Conservation (phyloP, 345 rosid genomes). For the Zanthoxylum bungeanum region DNA sequence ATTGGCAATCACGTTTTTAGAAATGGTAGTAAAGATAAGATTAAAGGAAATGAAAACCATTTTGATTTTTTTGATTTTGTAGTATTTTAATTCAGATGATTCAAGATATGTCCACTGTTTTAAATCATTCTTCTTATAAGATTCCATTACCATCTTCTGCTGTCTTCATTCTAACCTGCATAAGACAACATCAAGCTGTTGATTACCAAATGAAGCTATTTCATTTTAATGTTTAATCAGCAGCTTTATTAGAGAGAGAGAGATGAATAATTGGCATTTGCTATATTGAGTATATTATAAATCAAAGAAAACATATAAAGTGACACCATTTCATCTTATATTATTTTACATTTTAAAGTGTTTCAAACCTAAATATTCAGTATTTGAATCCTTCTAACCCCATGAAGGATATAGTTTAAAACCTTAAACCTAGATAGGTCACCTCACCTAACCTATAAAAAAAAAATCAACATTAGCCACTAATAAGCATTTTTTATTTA, state of each 20-base stretch:
- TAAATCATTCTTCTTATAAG: not conserved
- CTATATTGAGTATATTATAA: not conserved
- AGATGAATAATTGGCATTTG: not conserved
- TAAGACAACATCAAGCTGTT: not conserved
- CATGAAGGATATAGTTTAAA: slow-evolving; percentile 4
- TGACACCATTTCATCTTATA: not conserved
- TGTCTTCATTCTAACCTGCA: not conserved
- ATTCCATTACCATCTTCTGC: not conserved
- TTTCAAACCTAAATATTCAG: not conserved
- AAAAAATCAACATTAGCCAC: not conserved
- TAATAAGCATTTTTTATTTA: not conserved
- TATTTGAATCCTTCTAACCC: not conserved
- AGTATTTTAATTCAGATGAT: not conserved
- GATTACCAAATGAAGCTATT: not conserved
- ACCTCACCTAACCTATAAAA: slow-evolving; percentile 16
- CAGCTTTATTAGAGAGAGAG: not conserved
- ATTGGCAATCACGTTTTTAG: not conserved
- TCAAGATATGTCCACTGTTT: not conserved
- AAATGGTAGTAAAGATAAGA: not conserved
- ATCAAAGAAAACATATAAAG: not conserved
- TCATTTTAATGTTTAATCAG: not conserved
- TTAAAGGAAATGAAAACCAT: not conserved
- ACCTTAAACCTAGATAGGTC: slow-evolving; percentile 2
- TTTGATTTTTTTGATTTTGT: not conserved
- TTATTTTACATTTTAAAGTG: not conserved